phyloP scores from a whole-genome alignment of 1,139 yeast genomes.

The Scheffersomyces stambukii region DNA sequence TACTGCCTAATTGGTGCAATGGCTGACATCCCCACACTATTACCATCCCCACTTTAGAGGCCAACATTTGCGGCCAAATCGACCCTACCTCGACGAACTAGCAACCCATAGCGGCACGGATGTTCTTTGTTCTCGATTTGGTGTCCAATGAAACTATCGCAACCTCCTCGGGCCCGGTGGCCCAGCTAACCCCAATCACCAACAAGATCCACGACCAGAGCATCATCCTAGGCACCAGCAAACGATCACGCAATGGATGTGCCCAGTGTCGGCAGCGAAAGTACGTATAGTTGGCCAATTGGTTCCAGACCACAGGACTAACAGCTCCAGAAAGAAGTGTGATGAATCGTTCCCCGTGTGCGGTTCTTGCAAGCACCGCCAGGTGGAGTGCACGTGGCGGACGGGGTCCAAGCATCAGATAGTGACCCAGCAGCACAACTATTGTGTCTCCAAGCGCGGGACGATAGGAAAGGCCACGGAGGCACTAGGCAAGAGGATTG shows the following conservation, averaged over 20 bases:
- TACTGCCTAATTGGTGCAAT: no score
- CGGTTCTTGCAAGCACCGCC: slow-evolving; percentile 18
- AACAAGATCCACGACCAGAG: slow-evolving; percentile 1
- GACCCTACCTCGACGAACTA: no score
- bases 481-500: no score
- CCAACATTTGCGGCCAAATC: no score
- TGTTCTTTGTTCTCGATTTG: slow-evolving; percentile 9
- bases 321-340: slow-evolving; percentile 16
- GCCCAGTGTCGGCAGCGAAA: slow-evolving; percentile 15
- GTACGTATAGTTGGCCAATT: slow-evolving; percentile 2
- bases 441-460: no score
- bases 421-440: no score
- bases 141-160: slow-evolving; percentile 7
- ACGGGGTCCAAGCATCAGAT: slow-evolving; percentile 4
- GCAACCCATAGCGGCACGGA: no score
- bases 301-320: background rate
- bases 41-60: no score
- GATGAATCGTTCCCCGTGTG: slow-evolving; percentile 26
- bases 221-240: slow-evolving; percentile 6
- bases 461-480: no score
- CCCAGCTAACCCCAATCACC: slow-evolving; percentile 1
- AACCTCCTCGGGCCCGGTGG: background rate
- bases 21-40: no score
- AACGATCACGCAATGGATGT: slow-evolving; percentile 17
- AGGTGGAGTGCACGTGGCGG: slow-evolving; percentile 17